Evolutionary conservation across 2,329 filamentous ascomycete species (phyloP), one percentile per base, ranked within the genome.

Genomic region (Plenodomus lindquistii): DNA sequence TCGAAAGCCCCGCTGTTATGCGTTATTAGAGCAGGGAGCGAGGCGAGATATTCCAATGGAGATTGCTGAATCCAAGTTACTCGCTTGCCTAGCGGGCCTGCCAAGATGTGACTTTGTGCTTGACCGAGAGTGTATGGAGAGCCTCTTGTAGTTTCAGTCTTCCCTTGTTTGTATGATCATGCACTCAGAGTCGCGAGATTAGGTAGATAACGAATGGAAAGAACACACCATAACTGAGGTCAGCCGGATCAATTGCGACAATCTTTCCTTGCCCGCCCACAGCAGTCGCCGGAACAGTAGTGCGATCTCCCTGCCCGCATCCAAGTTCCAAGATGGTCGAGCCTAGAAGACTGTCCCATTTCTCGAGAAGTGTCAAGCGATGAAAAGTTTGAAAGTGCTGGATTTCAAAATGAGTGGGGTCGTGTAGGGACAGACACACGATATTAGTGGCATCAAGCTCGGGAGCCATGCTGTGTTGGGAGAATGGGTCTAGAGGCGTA

Each of bases 271-370:
- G 22, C 11, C 73, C 59, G 2, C 78, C 76, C 1, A 81, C 74
- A 17, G 67, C 74, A 56, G 74, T 62, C 38, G 82, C 82, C 16
- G 85, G 75, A 2, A 77, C 78, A 10, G 77, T 72, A 1, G 83
- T 84, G 56, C 77, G 79, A 50, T 81, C 81, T 2, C 82, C 83
- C 55, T 85, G 83, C 1, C 82, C 83, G 64, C 82, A 85, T 41
- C 82, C 82, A 31, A 85, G 64, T 60, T 85, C 83, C 1, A 85
- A 73, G 6, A 84, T 63, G 2, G 71, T 74, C 21, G 72, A 70
- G 50, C 76, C 75, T 20, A 34, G 22, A 15, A 37, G 29, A 13
- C 68, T 57, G 10, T 48, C 46, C 55, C 54, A 67, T 36, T 59
- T 45, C 22, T 57, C 44, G 15, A 66, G 36, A 18, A 69, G 53